Base-by-base conservation (phyloP, 495 filamentous ascomycete species). In the Hamigera avellanea region DNA sequence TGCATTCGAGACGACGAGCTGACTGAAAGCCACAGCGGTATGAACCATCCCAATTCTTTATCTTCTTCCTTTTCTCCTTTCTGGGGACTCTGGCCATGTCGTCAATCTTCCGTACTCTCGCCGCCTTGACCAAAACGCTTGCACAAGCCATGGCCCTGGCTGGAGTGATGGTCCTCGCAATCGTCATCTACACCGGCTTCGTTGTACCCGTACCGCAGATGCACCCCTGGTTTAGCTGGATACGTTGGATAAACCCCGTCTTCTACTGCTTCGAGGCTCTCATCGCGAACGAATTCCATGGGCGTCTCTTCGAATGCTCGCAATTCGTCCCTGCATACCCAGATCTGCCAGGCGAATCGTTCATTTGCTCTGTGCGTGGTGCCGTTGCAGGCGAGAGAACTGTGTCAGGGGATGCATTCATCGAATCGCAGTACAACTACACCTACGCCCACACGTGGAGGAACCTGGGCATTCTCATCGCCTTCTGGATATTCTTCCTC, bases 391-490 rank as follows among this genome's bases (percentile, higher is more conserved):
- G 75, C 23, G 57, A 64, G 29, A 53, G 62, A 8, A 50, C 53
- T 10, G 76, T 82, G 1, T 57, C 48, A 37, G 72, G 76, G 9
- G 68, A 66, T 29, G 58, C 62, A 13, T 80, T 69, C 44, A 72
- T 79, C 23, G 36, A 66, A 29, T 45, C 57, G 1, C 70, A 70
- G 16, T 82, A 70, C 40, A 52, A 41, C 0, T 82, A 82, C 42
- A 59, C 56, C 1, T 69, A 71, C 17, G 58, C 56, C 1, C 73
- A 83, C 38, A 56, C 75, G 5, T 83, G 79, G 79, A 58, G 78
- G 25, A 81, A 82, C 33, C 57, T 80, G 23, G 79, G 77, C 0
- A 72, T 85, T 42, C 57, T 83, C 8, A 67, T 75, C 39, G 77
- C 65, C 2, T 80, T 83, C 51, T 75, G 66, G 49, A 46, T 71